Evolutionary conservation across 148 eudicot genomes (phyloP), one percentile per base, ranked within the genome.

Genomic region (Arbutus unedo): DNA sequence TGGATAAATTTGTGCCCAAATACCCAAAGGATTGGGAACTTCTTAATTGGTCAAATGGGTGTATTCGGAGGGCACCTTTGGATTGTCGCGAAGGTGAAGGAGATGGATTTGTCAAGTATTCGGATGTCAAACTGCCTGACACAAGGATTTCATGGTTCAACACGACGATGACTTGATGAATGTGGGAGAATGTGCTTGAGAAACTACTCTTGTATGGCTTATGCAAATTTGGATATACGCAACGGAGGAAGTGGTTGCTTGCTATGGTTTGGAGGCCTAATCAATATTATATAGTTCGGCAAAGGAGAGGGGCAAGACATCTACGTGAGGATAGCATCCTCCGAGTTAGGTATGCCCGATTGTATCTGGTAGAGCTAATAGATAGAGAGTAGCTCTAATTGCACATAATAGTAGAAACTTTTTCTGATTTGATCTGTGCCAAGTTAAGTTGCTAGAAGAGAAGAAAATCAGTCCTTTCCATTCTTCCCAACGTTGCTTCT

Each of bases 181-280:
- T 90, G 92, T 48, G 31, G 25, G 76, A 55, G 3, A 41, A 70
- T 6, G 47, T 90, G 92, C 85, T 76, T 85, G 74, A 72, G 48
- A 48, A 90, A 85, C 70, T 90, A 89, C 76, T 79, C 84, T 23
- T 90, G 90, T 79, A 74, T 55, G 8, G 92, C 90, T 1, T 90
- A 87, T 70, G 79, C 90, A 31, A 84, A 84, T 86, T 31, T 85
- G 18, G 59, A 84, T 47, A 57, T 84, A 8, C 85, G 79, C 2
- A 57, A 19, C 0, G 89, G 88, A 25, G 90, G 85, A 62, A 89
- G 78, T 81, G 89, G 91, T 3, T 90, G 91, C 78, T 80, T 90
- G 83, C 78, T 90, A 23, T 88, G 92, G 92, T 84, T 68, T 73
- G 78, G 83, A 19, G 78, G 74, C 45, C 79, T 88, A 38, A 71